Evolutionary conservation across 2,329 filamentous ascomycete species (phyloP), one percentile per base, ranked within the genome.

Genomic region (Waltergamsia citrina): DNA sequence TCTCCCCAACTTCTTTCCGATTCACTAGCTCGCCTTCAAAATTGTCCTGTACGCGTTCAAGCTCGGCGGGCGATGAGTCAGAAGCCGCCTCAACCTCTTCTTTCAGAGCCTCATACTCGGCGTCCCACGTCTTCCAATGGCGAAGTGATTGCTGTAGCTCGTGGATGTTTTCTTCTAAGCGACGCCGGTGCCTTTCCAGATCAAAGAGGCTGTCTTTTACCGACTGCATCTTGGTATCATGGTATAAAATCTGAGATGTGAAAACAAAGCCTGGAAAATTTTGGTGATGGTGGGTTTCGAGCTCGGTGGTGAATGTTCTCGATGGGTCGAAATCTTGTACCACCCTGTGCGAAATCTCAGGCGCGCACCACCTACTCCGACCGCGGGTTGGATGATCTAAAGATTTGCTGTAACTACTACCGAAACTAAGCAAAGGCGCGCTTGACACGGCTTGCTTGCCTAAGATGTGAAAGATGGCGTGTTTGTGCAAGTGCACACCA

Each of bases 41-140:
- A 10, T 68, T 64, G 23, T 65, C 58, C 29, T 73, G 71, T 29
- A 81, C 70, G 20, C 60, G 60, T 7, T 70, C 60, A 19, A 87
- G 69, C 19, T 77, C 69, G 14, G 71, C 58, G 11, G 42, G 36
- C 32, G 20, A 60, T 57, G 36, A 71, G 27, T 64, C 53, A 23
- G 67, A 54, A 18, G 80, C 52, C 4, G 62, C 65, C 34, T 75
- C 60, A 20, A 96, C 72, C 48, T 93, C 85, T 53, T 93, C 85
- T 52, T 84, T 87, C 41, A 96, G 69, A 17, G 80, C 76, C 52
- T 94, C 85, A 56, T 96, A 96, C 54, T 96, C 90, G 31, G 83
- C 77, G 53, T 94, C 88, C 74, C 85, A 93, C 35, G 79, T 80
- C 43, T 85, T 82, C 90, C 90, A 98, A 61, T 94, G 81, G 41